Evolutionary conservation across 2,329 filamentous ascomycete species (phyloP), one percentile per base, ranked within the genome.

Genomic region (Penicillium psychrosexuale): DNA sequence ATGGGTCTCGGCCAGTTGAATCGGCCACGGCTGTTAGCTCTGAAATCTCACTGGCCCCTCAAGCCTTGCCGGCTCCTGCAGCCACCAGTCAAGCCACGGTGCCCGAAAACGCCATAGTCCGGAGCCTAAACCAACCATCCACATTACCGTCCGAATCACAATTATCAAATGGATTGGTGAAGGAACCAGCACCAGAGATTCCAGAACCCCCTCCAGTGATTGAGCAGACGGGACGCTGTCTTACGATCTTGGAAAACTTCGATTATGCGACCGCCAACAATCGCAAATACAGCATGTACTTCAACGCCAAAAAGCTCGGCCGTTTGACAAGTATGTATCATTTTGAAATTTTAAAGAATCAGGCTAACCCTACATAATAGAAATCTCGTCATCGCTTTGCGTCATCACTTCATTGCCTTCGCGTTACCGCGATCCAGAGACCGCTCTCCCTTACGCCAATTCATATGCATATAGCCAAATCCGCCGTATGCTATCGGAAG

Each of bases 371-470:
- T 8, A 24, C 22, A 27, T 42, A 34, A 48, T 44, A 78, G 76
- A 77, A 74, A 75, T 69, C 58, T 74, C 66, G 52, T 73, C 71
- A 58, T 76, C 81, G 42, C 78, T 87, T 31, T 99, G 94, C 72
- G 87, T 86, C 46, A 92, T 97, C 68, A 97, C 91, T 1, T 88
- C 87, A 66, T 83, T 87, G 50, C 84, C 87, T 5, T 94, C 93
- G 12, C 85, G 85, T 51, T 97, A 95, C 72, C 84, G 86, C 24
- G 94, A 99, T 71, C 90, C 91, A 0, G 82, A 84, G 62, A 97
- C 93, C 0, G 89, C 90, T 0, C 80, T 97, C 15, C 84, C 87
- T 0, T 99, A 93, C 73, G 82, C 84, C 60, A 93, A 93, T 69
- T 78, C 84, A 40, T 83, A 87, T 59, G 92, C 91, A 0, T 97